Percentiles rank a stretch among this genome's conserved stretches.
These are phyloP conservation scores for Aphanocladium album DNA, from an alignment of 2,329 filamentous ascomycete species.

Conservation along the genomic window DNA sequence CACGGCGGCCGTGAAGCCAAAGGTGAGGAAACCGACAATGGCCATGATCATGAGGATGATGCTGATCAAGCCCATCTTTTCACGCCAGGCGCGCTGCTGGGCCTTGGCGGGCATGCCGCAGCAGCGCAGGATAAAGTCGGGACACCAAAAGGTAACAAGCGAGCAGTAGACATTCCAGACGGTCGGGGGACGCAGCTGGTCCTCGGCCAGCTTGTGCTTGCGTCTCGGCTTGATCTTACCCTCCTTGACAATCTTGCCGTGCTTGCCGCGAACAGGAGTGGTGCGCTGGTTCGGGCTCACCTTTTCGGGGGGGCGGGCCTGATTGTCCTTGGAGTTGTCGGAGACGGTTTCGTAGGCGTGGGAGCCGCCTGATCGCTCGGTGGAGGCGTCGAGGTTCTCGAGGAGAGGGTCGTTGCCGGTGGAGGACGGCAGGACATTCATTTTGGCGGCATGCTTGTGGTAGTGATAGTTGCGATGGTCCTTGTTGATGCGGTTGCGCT, in stretches of 20 bases:
- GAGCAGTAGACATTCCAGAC: constrained; percentile 95
- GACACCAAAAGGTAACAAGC: constrained; percentile 90
- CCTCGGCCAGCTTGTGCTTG: constrained; percentile 49
- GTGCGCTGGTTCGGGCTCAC: constrained; percentile 25
- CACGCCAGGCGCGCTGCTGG: constrained; percentile 89
- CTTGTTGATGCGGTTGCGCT: constrained; percentile 76
- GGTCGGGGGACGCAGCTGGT: constrained; percentile 72
- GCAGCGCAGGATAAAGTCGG: constrained; percentile 76
- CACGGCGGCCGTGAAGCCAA: constrained; percentile 88
- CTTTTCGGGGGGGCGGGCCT: constrained; percentile 21
- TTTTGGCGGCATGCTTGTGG: constrained; percentile 87
- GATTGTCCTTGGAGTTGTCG: constrained; percentile 35
- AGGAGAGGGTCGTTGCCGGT: constrained; percentile 87
- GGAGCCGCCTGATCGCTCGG: constrained; percentile 44
- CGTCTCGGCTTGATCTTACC: constrained; percentile 40
- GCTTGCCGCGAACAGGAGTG: constrained; percentile 39
- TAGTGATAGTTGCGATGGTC: constrained; percentile 96
- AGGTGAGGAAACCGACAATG: constrained; percentile 91
- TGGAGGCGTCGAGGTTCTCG: constrained; percentile 68
- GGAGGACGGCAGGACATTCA: constrained; percentile 83
- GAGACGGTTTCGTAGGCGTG: constrained; percentile 42
- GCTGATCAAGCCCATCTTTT: constrained; percentile 96
- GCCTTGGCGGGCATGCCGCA: constrained; percentile 81
- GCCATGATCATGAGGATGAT: constrained; percentile 84
- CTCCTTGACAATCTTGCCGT: constrained; percentile 61